These are phyloP conservation scores for Carex littledalei DNA, from an alignment of 176 grass and related monocot species.

Conservation along the genomic window DNA sequence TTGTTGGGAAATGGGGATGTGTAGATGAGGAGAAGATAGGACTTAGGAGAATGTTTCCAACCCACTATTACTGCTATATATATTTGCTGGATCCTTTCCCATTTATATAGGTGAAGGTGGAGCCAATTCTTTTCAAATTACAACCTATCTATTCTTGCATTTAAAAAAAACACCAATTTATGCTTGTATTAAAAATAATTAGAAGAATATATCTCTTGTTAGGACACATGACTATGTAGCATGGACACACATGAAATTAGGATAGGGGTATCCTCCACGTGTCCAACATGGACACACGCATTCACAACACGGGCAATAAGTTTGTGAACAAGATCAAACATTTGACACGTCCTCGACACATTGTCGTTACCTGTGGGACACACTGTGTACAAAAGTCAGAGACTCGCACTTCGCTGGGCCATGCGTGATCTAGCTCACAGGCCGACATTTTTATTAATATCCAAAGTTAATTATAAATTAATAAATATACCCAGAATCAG, in stretches of 20 bases:
- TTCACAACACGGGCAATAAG: background rate
- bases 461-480: too few relatives aligned
- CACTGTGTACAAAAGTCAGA: background rate
- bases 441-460: too few relatives aligned
- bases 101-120: constrained; percentile 26
- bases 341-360: background rate
- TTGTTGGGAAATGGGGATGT: background rate
- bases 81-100: background rate
- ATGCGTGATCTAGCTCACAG: too few relatives aligned
- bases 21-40: constrained; percentile 18
- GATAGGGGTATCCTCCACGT: background rate
- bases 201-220: too few relatives aligned
- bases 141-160: background rate
- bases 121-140: background rate
- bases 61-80: constrained; percentile 13
- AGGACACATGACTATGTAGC: too few relatives aligned
- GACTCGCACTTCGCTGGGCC: background rate
- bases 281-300: background rate
- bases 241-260: too few relatives aligned
- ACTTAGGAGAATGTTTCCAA: background rate
- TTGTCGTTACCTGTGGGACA: background rate
- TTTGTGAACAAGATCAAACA: background rate
- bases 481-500: too few relatives aligned
- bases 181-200: background rate
- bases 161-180: background rate